Base-by-base conservation (phyloP, 2,329 filamentous ascomycete genomes). In the Cucurbitaria berberidis region DNA sequence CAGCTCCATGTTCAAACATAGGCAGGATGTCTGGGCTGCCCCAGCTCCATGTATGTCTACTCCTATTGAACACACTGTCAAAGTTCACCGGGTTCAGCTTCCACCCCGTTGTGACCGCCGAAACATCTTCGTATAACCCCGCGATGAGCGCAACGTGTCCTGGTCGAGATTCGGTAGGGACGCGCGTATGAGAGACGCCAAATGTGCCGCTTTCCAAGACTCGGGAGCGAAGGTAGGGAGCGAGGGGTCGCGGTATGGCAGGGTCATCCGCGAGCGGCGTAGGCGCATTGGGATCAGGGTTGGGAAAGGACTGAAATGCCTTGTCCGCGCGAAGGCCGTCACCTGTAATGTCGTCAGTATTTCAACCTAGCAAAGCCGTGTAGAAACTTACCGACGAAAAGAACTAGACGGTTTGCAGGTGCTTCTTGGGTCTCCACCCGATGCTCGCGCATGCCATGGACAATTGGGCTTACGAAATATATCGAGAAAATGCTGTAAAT, bases 71-170 rank as follows among this genome's bases (percentile, higher is more conserved):
- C 10, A 99, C 92, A 69, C 93, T 98, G 78, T 99, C 95, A 69
- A 99, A 99, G 72, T 98, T 90, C 69, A 99, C 95, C 0, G 95
- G 95, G 72, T 99, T 99, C 64, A 97, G 80, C 78, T 99, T 98
- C 95, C 95, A 99, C 15, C 95, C 95, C 1, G 96, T 99, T 26
- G 90, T 96, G 18, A 99, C 95, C 2, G 95, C 90, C 29, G 95
- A 98, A 1, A 99, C 95, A 80, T 99, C 95, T 76, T 99, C 95
- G 73, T 99, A 99, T 32, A 99, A 79, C 4, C 95, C 95, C 6
- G 95, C 95, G 67, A 99, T 99, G 48, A 99, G 84, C 30, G 95
- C 96, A 52, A 99, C 95, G 80, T 99, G 95, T 15, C 95, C 95
- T 0, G 95, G 95, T 18, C 95, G 86, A 16, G 95, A 99, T 77